Conservation (phyloP, 306 rosid genomes). For the Ammopiptanthus mongolicus region DNA sequence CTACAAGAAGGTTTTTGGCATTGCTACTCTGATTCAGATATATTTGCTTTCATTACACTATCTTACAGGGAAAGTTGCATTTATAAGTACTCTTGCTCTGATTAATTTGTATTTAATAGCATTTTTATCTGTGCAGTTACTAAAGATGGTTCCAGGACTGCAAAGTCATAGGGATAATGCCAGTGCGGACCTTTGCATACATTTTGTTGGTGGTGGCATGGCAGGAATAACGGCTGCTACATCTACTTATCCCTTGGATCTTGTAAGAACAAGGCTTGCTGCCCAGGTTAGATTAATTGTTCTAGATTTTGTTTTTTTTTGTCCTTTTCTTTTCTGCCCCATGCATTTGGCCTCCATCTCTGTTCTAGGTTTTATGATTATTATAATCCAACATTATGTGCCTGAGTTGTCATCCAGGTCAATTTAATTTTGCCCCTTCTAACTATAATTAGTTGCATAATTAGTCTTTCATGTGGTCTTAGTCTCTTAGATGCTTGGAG, state of each 20-base stretch:
- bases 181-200: conserved; percentile 60
- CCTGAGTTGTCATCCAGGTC: background rate
- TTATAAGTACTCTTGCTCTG: background rate
- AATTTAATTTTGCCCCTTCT: background rate
- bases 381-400: background rate
- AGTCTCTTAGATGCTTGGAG: background rate
- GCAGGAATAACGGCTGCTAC: conserved; percentile 96
- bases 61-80: background rate
- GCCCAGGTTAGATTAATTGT: conserved; percentile 61
- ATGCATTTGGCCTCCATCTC: background rate
- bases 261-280: conserved; percentile 96
- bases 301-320: background rate
- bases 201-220: conserved; percentile 84
- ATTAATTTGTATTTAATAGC: background rate
- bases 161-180: conserved; percentile 42
- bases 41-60: background rate
- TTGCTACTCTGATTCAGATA: background rate
- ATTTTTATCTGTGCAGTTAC: conserved; percentile 38
- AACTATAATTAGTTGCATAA: background rate
- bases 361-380: background rate
- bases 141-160: conserved; percentile 51
- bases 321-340: background rate
- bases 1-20: conserved; percentile 59
- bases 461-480: conserved; percentile 8
- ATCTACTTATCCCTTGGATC: conserved; percentile 91